Evolutionary conservation across 805 yeast species (phyloP).

Genomic region (Pichia kluyveri): DNA sequence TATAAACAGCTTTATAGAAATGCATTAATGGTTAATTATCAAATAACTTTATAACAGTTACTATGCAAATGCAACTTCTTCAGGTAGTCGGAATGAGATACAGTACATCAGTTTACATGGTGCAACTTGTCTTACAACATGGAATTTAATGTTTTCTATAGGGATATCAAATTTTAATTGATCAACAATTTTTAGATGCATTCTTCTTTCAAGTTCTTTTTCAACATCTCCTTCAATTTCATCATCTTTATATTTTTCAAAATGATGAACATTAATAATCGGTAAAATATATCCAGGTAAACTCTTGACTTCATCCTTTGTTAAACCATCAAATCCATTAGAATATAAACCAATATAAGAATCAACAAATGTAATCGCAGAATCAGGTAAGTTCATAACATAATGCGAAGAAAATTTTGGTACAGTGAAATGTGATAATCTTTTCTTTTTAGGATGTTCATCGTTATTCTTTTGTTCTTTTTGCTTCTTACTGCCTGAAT

Average conservation of each 20-base stretch:
- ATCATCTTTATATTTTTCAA: slow-evolving; percentile 74
- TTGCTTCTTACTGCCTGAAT: slow-evolving; percentile 16
- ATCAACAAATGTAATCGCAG: slow-evolving; percentile 75
- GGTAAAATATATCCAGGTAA: slow-evolving; percentile 55
- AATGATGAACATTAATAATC: slow-evolving; percentile 79
- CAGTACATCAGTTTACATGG: slow-evolving; percentile 97
- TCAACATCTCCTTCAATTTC: slow-evolving; percentile 58
- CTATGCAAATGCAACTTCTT: slow-evolving; percentile 46
- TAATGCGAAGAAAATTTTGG: slow-evolving; percentile 60
- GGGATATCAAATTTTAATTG: slow-evolving; percentile 41
- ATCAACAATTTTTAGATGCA: slow-evolving; percentile 43
- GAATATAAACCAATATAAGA: slow-evolving; percentile 68
- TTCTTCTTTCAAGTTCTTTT: slow-evolving; percentile 59
- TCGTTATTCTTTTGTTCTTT: slow-evolving; percentile 1
- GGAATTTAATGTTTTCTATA: slow-evolving; percentile 48
- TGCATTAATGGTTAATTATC: no score
- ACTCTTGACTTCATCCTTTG: slow-evolving; percentile 26
- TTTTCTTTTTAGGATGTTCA: slow-evolving; percentile 19
- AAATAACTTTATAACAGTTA: neutral
- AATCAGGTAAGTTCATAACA: slow-evolving; percentile 94
- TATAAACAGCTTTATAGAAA: no score
- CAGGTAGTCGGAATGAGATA: slow-evolving; percentile 67
- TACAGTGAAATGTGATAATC: slow-evolving; percentile 24
- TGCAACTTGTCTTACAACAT: slow-evolving; percentile 86
- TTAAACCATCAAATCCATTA: slow-evolving; percentile 27